Evolutionary conservation across 331 rosid genomes (phyloP).

Genomic region (Cucumis variabilis): DNA sequence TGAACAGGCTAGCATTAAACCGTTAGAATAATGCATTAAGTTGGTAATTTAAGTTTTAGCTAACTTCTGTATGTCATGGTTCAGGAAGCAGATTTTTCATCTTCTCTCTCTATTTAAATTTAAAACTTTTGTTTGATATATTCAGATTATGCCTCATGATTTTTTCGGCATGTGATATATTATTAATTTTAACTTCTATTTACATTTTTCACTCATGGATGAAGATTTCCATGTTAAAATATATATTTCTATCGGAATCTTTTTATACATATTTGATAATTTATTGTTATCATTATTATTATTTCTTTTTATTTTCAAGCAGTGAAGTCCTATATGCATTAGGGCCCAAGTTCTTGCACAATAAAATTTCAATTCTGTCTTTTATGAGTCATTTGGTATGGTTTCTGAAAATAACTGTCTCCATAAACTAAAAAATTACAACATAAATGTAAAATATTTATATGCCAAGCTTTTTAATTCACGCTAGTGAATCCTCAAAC

Average conservation of each 20-base stretch:
- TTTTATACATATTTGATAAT: neutral
- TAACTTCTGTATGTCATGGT: no score
- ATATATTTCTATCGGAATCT: neutral
- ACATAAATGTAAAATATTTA: neutral
- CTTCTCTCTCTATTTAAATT: neutral
- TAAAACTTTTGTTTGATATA: no score
- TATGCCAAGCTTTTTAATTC: neutral
- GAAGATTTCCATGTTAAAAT: neutral
- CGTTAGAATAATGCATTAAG: no score
- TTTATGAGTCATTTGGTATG: neutral
- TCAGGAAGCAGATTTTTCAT: no score
- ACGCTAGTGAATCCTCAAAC: no score
- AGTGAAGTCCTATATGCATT: neutral
- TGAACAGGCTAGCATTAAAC: no score
- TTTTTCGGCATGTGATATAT: neutral
- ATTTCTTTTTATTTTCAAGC: neutral
- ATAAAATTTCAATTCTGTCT: neutral
- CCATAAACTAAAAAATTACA: neutral
- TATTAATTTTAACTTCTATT: neutral
- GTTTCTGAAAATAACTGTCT: neutral
- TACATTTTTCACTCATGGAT: neutral
- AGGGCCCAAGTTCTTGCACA: neutral
- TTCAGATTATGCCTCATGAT: neutral
- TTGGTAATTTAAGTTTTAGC: no score
- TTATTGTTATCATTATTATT: neutral